Evolutionary conservation across 805 yeast species (phyloP), one percentile per base, ranked within the genome.

Genomic region (Ogataea wickerhamii): DNA sequence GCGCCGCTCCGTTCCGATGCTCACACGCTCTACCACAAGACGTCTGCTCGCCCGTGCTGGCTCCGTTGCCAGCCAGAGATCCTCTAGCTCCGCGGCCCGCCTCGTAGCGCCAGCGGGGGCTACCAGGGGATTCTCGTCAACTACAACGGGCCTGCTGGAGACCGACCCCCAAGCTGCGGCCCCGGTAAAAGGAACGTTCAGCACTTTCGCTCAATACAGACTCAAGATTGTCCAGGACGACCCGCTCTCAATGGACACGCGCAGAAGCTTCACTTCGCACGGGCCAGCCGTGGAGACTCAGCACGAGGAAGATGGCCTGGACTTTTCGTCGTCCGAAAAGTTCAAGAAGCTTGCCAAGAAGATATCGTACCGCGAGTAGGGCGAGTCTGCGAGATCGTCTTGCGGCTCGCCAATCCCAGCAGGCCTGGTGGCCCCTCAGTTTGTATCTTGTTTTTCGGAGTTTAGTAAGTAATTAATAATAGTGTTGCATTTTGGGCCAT

Each of bases 191-290:
- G 53, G 55, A 8, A 38, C 52, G 3, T 55, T 42, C 52, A 34
- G 46, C 29, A 37, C 56, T 11, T 55, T 55, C 40, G 57, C 58
- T 2, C 60, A 55, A 36, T 55, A 55, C 49, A 49, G 60, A 40
- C 36, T 55, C 26, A 51, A 51, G 36, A 52, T 54, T 14, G 51
- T 49, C 27, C 58, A 54, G 30, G 40, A 40, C 24, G 60, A 55
- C 40, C 60, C 60, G 8, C 38, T 55, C 21, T 37, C 49, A 11
- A 28, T 52, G 41, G 53, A 53, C 34, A 49, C 53, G 2, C 52
- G 54, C 45, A 47, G 56, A 47, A 47, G 29, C 34, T 52, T 52
- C 34, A 44, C 34, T 5, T 28, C 42, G 18, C 38, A 37, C 28
- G 28, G 34, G 19, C 33, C 36, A 4, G 34, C 34, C 11, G 24